Percentiles rank a stretch among this genome's conserved stretches.
These are phyloP conservation scores for Pestalotiopsis sp. DNA, from an alignment of 2,329 filamentous ascomycete genomes.

Conservation along the genomic window DNA sequence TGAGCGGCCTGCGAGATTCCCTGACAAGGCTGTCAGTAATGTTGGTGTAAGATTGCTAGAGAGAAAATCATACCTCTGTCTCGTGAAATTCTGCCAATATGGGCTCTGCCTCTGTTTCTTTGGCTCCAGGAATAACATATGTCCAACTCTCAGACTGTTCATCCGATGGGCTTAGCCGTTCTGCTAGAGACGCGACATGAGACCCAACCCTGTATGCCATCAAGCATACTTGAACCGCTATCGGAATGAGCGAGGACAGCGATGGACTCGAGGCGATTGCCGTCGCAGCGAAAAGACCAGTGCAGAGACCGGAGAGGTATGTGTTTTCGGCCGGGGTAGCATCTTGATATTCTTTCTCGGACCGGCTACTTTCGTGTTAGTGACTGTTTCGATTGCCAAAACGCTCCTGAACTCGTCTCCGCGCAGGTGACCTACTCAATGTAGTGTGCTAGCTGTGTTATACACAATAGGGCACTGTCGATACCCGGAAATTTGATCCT, in stretches of 20 bases:
- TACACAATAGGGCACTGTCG: conserved; percentile 66
- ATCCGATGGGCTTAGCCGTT: conserved; percentile 41
- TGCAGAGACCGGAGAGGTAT: conserved; percentile 67
- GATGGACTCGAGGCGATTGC: conserved; percentile 67
- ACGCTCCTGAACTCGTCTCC: not conserved
- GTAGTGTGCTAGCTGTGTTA: conserved; percentile 69
- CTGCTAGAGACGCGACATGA: conserved; percentile 53
- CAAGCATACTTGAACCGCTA: conserved; percentile 65
- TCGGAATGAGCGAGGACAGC: conserved; percentile 61
- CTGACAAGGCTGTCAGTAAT: conserved; percentile 25
- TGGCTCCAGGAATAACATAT: conserved; percentile 61
- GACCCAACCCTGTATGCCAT: conserved; percentile 68
- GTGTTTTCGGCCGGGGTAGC: conserved; percentile 51
- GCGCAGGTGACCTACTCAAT: conserved; percentile 57
- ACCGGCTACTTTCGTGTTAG: conserved; percentile 43
- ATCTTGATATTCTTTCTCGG: conserved; percentile 58
- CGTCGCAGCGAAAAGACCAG: conserved; percentile 69
- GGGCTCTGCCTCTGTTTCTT: conserved; percentile 51
- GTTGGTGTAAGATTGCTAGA: not conserved
- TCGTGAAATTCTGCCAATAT: conserved; percentile 61
- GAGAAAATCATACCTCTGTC: conserved; percentile 43
- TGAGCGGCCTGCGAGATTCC: conserved; percentile 45
- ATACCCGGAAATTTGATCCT: conserved; percentile 61
- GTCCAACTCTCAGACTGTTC: conserved; percentile 66
- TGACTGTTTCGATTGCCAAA: conserved; percentile 3